Conservation (phyloP, 257 asterid genomes). For the Anisodus tanguticus region DNA sequence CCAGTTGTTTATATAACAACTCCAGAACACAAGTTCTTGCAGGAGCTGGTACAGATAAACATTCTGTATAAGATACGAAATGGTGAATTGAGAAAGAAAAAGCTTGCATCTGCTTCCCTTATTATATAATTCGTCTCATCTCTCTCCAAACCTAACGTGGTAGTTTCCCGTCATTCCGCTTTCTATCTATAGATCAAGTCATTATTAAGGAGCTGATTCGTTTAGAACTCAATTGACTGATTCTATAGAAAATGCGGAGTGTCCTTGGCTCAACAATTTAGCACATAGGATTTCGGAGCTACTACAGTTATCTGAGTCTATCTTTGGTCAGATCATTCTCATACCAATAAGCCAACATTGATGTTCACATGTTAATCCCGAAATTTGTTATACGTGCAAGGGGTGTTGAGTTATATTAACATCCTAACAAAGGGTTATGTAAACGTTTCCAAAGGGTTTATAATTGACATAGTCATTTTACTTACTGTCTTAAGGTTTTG, state of each 20-base stretch:
- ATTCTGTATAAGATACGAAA: not conserved
- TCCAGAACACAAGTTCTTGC: too few species aligned
- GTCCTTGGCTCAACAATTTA: too few species aligned
- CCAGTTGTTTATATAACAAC: too few species aligned
- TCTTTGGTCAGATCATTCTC: not conserved
- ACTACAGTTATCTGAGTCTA: too few species aligned
- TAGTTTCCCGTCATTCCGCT: not conserved
- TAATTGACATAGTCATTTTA: not conserved
- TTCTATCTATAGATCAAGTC: too few species aligned
- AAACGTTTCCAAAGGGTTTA: not conserved
- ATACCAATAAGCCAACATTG: not conserved
- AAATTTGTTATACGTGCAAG: not conserved
- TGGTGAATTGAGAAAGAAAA: not conserved
- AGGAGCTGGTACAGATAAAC: too few species aligned
- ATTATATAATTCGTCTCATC: constrained; percentile 19
- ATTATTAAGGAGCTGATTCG: not conserved
- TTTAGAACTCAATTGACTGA: too few species aligned
- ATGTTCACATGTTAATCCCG: not conserved
- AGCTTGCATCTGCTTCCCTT: constrained; percentile 8
- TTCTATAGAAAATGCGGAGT: too few species aligned
- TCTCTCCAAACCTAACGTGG: not conserved
- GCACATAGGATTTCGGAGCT: too few species aligned
- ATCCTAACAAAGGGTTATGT: not conserved
- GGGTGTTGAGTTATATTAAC: not conserved
- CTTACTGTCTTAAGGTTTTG: not conserved